Conservation (phyloP, 2,329 filamentous ascomycete genomes). For the Leptoxyphium fumago region DNA sequence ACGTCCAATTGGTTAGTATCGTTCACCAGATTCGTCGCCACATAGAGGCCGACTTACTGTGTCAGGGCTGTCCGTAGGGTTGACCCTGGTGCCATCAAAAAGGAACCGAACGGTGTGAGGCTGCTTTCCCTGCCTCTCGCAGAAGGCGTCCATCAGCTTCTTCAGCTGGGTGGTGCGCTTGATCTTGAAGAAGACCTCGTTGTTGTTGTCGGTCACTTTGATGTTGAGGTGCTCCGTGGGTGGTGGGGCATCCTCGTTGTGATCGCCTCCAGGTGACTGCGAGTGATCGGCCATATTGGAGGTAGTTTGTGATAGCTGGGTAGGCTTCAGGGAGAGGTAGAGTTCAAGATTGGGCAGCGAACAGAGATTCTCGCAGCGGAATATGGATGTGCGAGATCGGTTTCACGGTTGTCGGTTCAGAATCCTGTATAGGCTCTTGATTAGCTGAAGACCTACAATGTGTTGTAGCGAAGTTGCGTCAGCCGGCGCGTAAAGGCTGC, state of each 20-base stretch:
- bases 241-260: conserved; percentile 27
- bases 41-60: conserved; percentile 47
- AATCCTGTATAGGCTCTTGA: background rate
- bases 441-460: background rate
- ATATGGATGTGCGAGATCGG: conserved; percentile 1
- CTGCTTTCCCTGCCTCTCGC: conserved; percentile 86
- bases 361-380: background rate
- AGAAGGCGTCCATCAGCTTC: conserved; percentile 97
- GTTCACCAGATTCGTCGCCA: background rate
- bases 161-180: conserved; percentile 91
- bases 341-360: background rate
- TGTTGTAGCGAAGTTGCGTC: conserved; percentile 1
- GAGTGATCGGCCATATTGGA: conserved; percentile 37
- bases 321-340: background rate
- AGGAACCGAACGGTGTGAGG: conserved; percentile 76
- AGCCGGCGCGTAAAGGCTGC: background rate
- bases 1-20: conserved; percentile 1
- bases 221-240: conserved; percentile 85
- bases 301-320: conserved; percentile 27
- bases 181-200: conserved; percentile 99
- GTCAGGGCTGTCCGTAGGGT: conserved; percentile 78
- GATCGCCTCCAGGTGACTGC: conserved; percentile 13
- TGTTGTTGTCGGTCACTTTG: conserved; percentile 98
- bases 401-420: background rate
- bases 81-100: conserved; percentile 88